Evolutionary conservation across 1,284 basidiomycete species (phyloP).

Genomic region (Sanghuangporus sanghuang): DNA sequence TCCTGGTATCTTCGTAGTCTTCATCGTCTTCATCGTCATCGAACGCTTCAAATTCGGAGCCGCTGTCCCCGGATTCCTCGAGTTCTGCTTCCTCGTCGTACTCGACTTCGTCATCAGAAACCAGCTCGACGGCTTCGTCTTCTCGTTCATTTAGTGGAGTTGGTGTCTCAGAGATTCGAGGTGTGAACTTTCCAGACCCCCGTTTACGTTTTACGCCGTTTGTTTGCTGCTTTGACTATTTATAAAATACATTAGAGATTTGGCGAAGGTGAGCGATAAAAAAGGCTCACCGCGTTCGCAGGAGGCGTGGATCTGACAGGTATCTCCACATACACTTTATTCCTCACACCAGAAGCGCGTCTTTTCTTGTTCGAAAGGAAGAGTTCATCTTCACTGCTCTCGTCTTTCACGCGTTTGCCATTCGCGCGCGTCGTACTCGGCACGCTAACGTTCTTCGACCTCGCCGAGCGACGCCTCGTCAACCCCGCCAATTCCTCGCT

Average conservation of each 20-base stretch:
- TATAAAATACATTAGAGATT: neutral
- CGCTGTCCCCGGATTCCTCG: constrained; percentile 18
- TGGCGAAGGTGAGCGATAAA: constrained; percentile 1
- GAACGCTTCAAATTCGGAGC: constrained; percentile 22
- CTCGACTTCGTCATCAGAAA: constrained; percentile 22
- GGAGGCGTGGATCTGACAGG: constrained; percentile 13
- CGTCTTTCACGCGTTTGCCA: neutral
- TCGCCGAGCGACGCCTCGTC: constrained; percentile 1
- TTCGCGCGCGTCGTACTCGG: neutral
- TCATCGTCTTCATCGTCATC: constrained; percentile 37
- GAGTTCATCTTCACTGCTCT: constrained; percentile 24
- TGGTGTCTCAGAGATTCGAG: constrained; percentile 17
- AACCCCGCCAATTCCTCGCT: neutral
- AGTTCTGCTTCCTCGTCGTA: constrained; percentile 12
- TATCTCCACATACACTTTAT: constrained; percentile 20
- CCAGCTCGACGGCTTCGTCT: constrained; percentile 22
- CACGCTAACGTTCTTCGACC: neutral
- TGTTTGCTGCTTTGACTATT: neutral
- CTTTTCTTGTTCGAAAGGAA: constrained; percentile 5
- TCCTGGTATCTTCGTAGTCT: constrained; percentile 40
- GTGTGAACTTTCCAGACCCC: constrained; percentile 20
- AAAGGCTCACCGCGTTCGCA: constrained; percentile 13
- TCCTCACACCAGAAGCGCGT: constrained; percentile 17
- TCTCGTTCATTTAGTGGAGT: constrained; percentile 27
- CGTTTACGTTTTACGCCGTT: constrained; percentile 32